Conservation (phyloP, 1,139 yeast genomes). For the Geotrichum reessii region DNA sequence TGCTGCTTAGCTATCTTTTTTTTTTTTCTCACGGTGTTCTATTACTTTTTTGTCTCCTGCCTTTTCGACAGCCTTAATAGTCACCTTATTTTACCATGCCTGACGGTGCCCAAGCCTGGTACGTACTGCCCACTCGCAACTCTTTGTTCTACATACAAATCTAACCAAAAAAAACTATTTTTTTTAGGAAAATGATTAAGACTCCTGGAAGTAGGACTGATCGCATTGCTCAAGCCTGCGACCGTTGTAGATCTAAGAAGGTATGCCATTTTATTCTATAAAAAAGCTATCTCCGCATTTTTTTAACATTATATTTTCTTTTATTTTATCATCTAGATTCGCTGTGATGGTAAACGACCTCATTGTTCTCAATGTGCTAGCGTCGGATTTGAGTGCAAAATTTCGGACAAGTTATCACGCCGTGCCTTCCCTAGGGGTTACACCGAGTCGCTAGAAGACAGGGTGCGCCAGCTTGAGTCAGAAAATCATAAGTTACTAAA, state of each 20-base stretch:
- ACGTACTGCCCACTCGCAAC: slow-evolving; percentile 1
- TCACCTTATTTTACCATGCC: slow-evolving; percentile 17
- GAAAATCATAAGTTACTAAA: slow-evolving; percentile 49
- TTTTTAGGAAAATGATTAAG: slow-evolving; percentile 48
- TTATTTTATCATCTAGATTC: slow-evolving; percentile 34
- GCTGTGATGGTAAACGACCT: slow-evolving; percentile 64
- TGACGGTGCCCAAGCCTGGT: slow-evolving; percentile 22
- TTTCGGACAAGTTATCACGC: slow-evolving; percentile 64
- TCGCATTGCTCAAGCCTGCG: slow-evolving; percentile 80
- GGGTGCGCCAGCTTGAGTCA: slow-evolving; percentile 56
- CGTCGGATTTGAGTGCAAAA: slow-evolving; percentile 67
- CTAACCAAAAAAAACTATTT: neutral
- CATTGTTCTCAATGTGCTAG: slow-evolving; percentile 58
- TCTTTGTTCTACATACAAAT: neutral
- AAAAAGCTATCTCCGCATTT: neutral
- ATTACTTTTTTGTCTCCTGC: neutral
- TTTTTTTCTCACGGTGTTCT: neutral
- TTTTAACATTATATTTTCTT: neutral
- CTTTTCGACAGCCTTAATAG: neutral
- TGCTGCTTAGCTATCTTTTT: no score
- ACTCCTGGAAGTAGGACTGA: slow-evolving; percentile 55
- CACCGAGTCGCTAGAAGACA: slow-evolving; percentile 63
- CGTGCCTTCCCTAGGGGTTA: slow-evolving; percentile 71
- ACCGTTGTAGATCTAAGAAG: slow-evolving; percentile 77
- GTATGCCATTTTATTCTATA: slow-evolving; percentile 11